These are phyloP conservation scores for Blastocrithidia nonstop DNA, from an alignment of 208 protist species.

Conservation along the genomic window DNA sequence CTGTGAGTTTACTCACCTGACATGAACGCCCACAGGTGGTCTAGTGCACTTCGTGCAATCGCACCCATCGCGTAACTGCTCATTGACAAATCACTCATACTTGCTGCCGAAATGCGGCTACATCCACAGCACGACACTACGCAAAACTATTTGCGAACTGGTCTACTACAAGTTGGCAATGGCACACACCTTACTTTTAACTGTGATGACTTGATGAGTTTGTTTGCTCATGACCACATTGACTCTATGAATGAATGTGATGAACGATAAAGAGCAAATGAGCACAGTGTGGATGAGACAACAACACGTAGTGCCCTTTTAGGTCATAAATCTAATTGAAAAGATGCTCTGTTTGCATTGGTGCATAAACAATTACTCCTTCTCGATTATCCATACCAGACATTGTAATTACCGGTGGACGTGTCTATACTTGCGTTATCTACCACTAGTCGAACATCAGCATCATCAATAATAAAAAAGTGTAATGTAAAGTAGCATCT, in stretches of 20 bases:
- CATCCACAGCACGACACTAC: slow-evolving; percentile 25
- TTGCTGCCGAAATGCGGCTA: slow-evolving; percentile 3
- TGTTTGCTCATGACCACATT: not conserved
- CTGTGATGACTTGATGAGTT: slow-evolving; percentile 11
- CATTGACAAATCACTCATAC: slow-evolving; percentile 11
- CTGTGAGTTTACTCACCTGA: slow-evolving; percentile 20
- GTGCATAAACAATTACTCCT: slow-evolving; percentile 48
- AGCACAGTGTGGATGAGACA: too few relatives aligned
- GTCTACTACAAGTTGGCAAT: slow-evolving; percentile 61
- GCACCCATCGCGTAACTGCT: slow-evolving; percentile 38
- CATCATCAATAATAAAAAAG: too few relatives aligned
- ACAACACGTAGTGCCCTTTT: not conserved
- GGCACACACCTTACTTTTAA: slow-evolving; percentile 73
- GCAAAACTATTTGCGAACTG: slow-evolving; percentile 40
- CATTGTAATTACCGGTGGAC: slow-evolving; percentile 38
- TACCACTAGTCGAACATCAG: not conserved
- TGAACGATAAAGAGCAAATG: too few relatives aligned
- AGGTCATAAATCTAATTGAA: slow-evolving; percentile 5
- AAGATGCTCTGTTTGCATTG: slow-evolving; percentile 32
- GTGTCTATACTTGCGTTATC: slow-evolving; percentile 41
- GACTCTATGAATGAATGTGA: too few relatives aligned
- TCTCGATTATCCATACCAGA: slow-evolving; percentile 59
- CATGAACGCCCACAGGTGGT: slow-evolving; percentile 20
- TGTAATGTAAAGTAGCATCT: too few relatives aligned
- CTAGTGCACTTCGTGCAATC: slow-evolving; percentile 16